Evolutionary conservation across 1,284 basidiomycete species (phyloP), one percentile per base, ranked within the genome.

Genomic region (Mycena sp.): DNA sequence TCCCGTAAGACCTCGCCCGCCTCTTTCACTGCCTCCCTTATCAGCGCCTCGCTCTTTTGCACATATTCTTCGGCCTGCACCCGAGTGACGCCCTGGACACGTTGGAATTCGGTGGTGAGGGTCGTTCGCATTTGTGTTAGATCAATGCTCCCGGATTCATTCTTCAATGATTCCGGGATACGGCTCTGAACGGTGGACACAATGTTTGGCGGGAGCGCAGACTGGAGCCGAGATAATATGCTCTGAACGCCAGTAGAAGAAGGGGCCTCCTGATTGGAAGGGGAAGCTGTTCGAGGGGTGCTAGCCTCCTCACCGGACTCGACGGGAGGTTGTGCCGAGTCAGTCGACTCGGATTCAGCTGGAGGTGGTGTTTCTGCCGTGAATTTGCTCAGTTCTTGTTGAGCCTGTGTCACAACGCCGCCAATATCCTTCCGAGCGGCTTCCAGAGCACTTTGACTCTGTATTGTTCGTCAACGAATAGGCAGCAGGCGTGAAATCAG

Each of bases 11-110:
- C 94, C 68, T 92, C 92, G 20, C 92, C 88, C 7, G 94, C 92
- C 75, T 92, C 91, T 75, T 88, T 92, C 81, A 94, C 81, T 18
- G 84, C 91, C 72, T 92, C 92, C 55, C 89, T 87, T 39, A 97
- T 80, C 54, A 95, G 80, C 22, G 83, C 88, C 78, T 96, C 95
- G 75, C 93, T 92, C 81, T 91, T 92, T 75, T 92, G 90, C 18
- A 93, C 93, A 74, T 96, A 93, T 78, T 94, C 94, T 80, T 95
- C 95, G 4, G 94, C 93, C 77, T 95, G 93, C 18, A 88, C 86
- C 54, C 89, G 85, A 57, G 92, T 93, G 39, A 92, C 86, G 20
- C 88, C 93, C 76, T 93, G 91, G 38, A 94, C 88, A 48, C 91
- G 88, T 72, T 91, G 89, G 65, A 96, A 88, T 79, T 95, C 95